Percentiles rank a stretch among this genome's conserved stretches.
Evolutionary conservation across 192 early-diverging fungal species (phyloP).

Genomic region (Diversispora epigaea): DNA sequence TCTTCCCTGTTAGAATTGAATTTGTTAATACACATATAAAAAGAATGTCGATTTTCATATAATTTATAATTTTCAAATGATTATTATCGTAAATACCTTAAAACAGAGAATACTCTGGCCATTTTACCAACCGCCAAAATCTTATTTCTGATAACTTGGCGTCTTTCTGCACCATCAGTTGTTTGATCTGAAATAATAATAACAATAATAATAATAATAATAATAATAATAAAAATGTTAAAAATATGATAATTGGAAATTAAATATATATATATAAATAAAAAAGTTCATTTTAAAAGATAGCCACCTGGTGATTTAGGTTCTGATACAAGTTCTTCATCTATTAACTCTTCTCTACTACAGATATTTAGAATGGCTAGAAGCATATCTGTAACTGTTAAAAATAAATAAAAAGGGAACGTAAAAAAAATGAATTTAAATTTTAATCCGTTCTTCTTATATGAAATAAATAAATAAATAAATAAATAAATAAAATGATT

Average conservation of each 20-base stretch:
- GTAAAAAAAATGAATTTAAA: neutral
- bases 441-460: neutral
- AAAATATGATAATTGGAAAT: no score
- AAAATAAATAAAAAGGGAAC: neutral
- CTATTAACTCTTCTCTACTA: constrained; percentile 88
- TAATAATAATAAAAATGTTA: no score
- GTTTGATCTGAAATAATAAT: constrained; percentile 15
- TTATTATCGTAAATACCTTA: constrained; percentile 53
- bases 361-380: constrained; percentile 92
- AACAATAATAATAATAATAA: no score
- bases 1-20: constrained; percentile 54
- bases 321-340: constrained; percentile 47
- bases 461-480: neutral
- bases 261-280: no score
- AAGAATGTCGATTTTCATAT: neutral
- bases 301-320: constrained; percentile 22
- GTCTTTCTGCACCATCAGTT: constrained; percentile 61
- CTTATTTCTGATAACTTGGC: constrained; percentile 77
- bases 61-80: neutral
- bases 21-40: neutral
- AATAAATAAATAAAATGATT: neutral
- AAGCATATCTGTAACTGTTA: constrained; percentile 91
- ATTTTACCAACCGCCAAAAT: constrained; percentile 92
- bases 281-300: no score
- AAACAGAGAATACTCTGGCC: constrained; percentile 83